A percentile compares a stretch with the other conserved stretches of the same genome.
These are phyloP conservation scores for Verticillium albo-atrum DNA, from an alignment of 2,329 filamentous ascomycete genomes.

Conservation along the genomic window DNA sequence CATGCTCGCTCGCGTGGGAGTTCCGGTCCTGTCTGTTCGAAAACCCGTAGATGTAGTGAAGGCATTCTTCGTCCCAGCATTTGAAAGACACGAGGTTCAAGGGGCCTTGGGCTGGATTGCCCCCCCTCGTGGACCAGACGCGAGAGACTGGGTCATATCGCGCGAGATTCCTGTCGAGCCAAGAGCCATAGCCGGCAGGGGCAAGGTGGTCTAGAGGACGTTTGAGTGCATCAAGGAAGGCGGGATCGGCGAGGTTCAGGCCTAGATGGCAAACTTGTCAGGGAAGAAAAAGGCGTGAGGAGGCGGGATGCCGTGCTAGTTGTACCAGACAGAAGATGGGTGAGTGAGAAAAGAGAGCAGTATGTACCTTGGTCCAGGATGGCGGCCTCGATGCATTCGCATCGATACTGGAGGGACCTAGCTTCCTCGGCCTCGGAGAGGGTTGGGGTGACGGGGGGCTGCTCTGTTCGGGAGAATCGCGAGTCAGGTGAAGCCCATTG, in stretches of 20 bases:
- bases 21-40: slow-evolving; percentile 45
- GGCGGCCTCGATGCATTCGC: slow-evolving; percentile 52
- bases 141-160: slow-evolving; percentile 44
- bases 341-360: background rate
- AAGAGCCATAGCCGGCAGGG: slow-evolving; percentile 43
- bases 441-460: slow-evolving; percentile 34
- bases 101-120: background rate
- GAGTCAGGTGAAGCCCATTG: slow-evolving; percentile 13
- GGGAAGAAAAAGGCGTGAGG: slow-evolving; percentile 1
- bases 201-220: slow-evolving; percentile 31
- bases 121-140: slow-evolving; percentile 30
- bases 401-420: slow-evolving; percentile 51
- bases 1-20: slow-evolving; percentile 43
- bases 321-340: background rate
- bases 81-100: slow-evolving; percentile 40
- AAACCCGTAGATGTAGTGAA: slow-evolving; percentile 57
- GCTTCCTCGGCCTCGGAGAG: slow-evolving; percentile 55
- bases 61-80: slow-evolving; percentile 50
- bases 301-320: background rate
- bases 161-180: slow-evolving; percentile 48
- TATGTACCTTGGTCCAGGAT: slow-evolving; percentile 43
- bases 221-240: slow-evolving; percentile 32
- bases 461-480: slow-evolving; percentile 21
- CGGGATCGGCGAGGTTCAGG: slow-evolving; percentile 35
- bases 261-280: slow-evolving; percentile 23